These are phyloP conservation scores for Piloderma croceum DNA, from an alignment of 768 basidiomycete genomes.

Conservation along the genomic window DNA sequence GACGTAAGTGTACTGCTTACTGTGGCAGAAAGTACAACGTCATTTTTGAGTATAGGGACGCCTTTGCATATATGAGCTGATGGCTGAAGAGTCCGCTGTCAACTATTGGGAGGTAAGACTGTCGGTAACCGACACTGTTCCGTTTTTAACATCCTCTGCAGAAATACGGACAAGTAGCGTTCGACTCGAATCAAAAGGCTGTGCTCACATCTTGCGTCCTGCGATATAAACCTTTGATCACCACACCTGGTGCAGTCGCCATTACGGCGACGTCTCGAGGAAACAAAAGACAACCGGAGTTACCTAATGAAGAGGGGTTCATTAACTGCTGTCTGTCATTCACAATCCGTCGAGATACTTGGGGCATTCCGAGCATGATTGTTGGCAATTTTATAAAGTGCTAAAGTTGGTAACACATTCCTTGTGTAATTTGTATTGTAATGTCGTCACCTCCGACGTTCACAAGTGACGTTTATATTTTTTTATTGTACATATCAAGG, in stretches of 20 bases:
- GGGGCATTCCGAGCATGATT: conserved; percentile 53
- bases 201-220: conserved; percentile 89
- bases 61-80: conserved; percentile 93
- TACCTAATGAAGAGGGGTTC: conserved; percentile 40
- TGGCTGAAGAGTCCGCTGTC: conserved; percentile 95
- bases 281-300: neutral
- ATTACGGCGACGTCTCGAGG: conserved; percentile 17
- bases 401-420: no score
- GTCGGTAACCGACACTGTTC: neutral
- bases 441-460: no score
- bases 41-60: conserved; percentile 54
- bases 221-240: conserved; percentile 66
- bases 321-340: conserved; percentile 58
- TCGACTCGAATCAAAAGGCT: conserved; percentile 87
- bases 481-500: no score
- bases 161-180: conserved; percentile 95
- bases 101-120: conserved; percentile 88
- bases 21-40: neutral
- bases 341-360: conserved; percentile 48
- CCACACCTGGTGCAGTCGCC: conserved; percentile 30
- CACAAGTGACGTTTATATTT: no score
- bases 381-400: conserved; percentile 55
- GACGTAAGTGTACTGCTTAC: conserved; percentile 45
- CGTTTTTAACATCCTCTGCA: conserved; percentile 24
- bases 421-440: no score